Percentiles rank a stretch among this genome's conserved stretches.
These are phyloP conservation scores for Blastocystis sp. DNA, from an alignment of 352 stramenopile genomes.

Conservation along the genomic window DNA sequence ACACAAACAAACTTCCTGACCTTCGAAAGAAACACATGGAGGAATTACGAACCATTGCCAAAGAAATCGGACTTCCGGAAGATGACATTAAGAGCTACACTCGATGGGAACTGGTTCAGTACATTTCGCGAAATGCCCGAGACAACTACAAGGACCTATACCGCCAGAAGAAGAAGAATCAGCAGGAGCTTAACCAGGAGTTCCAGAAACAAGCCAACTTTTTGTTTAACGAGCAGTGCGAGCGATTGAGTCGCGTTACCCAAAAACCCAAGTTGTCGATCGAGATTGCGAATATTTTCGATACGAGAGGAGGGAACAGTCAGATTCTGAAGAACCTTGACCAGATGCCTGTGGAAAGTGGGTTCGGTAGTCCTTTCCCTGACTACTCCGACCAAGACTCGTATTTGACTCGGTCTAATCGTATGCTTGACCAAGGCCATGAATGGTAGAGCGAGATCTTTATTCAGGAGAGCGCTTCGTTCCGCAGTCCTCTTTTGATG, in stretches of 20 bases:
- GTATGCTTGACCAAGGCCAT: neutral
- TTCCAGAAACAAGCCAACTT: conserved; percentile 50
- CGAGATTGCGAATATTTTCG: neutral
- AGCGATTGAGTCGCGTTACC: neutral
- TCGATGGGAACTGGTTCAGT: neutral
- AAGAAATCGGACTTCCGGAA: neutral
- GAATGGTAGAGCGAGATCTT: neutral
- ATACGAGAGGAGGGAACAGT: neutral
- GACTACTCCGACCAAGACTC: no score
- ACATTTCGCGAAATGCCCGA: neutral
- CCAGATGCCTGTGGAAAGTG: no score
- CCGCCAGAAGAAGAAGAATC: conserved; percentile 38
- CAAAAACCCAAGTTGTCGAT: neutral
- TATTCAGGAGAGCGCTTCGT: neutral
- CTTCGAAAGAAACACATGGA: conserved; percentile 11
- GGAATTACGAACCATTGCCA: neutral
- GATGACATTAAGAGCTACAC: neutral
- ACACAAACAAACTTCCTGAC: neutral
- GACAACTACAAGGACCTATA: neutral
- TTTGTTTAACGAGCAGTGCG: conserved; percentile 9
- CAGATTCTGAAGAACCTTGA: no score
- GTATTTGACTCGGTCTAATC: no score
- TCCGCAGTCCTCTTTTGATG: neutral
- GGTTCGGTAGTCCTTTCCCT: no score
- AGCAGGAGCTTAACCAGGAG: conserved; percentile 47